phyloP scores from a whole-genome alignment of 805 yeast species.

The Debaryomyces hansenii region DNA sequence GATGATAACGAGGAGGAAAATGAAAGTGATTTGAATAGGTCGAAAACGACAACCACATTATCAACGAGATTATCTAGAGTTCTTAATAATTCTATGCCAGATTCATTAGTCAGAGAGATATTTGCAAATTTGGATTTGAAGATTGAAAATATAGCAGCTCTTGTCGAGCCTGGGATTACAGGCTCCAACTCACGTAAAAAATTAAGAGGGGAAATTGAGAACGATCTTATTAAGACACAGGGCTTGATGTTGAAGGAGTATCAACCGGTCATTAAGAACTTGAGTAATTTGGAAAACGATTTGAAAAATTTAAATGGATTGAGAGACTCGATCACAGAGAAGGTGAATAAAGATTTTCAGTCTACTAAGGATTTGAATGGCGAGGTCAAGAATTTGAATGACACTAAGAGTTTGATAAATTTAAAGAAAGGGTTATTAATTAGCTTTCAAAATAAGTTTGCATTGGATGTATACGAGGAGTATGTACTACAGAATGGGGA shows the following conservation, averaged over 20 bases:
- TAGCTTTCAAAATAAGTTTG: conserved; percentile 59
- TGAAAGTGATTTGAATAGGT: background rate
- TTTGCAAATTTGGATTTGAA: conserved; percentile 30
- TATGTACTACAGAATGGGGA: conserved; percentile 51
- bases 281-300: conserved; percentile 19
- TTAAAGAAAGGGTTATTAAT: conserved; percentile 53
- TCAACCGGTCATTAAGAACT: conserved; percentile 27
- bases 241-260: conserved; percentile 32
- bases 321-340: conserved; percentile 36
- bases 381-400: conserved; percentile 25
- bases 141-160: conserved; percentile 21
- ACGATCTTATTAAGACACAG: conserved; percentile 58
- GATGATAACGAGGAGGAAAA: conserved; percentile 1
- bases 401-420: conserved; percentile 31
- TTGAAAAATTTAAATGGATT: conserved; percentile 19
- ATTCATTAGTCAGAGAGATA: conserved; percentile 33
- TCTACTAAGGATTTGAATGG: conserved; percentile 21
- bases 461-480: conserved; percentile 71
- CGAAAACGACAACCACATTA: conserved; percentile 16
- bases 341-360: conserved; percentile 30
- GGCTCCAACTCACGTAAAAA: conserved; percentile 65
- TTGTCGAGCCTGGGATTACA: conserved; percentile 48
- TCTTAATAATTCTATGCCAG: conserved; percentile 44
- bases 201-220: conserved; percentile 59
- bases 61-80: conserved; percentile 51